A percentile compares a stretch with the other conserved stretches of the same genome.
phyloP scores from a whole-genome alignment of 495 filamentous ascomycete species.

The Penicillium manginii region DNA sequence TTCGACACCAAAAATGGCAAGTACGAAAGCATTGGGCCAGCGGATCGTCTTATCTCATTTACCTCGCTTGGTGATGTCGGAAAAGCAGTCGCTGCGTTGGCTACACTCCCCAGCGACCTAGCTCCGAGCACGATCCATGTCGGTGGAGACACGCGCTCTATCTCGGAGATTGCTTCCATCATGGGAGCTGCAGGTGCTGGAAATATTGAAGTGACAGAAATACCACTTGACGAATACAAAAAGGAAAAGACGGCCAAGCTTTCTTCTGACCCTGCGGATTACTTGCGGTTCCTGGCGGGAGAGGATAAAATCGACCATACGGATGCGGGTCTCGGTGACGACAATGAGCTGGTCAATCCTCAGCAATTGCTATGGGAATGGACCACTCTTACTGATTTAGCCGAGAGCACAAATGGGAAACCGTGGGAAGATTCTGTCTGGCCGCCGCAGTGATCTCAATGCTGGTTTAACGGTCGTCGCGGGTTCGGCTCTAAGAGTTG shows the following conservation, averaged over 20 bases:
- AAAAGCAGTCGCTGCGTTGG: conserved; percentile 22
- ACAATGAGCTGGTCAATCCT: conserved; percentile 19
- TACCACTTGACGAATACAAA: conserved; percentile 8
- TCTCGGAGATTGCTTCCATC: conserved; percentile 24
- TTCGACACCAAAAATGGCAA: conserved; percentile 27
- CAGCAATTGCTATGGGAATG: conserved; percentile 24
- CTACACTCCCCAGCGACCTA: conserved; percentile 7
- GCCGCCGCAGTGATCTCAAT: conserved; percentile 14
- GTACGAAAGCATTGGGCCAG: conserved; percentile 27
- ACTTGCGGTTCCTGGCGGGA: conserved; percentile 32
- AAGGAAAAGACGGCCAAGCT: conserved; percentile 10
- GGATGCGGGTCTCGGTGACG: conserved; percentile 15
- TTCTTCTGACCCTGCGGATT: conserved; percentile 24
- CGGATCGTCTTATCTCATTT: conserved; percentile 24
- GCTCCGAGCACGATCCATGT: conserved; percentile 28
- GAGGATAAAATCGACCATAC: conserved; percentile 29
- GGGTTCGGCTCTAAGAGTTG: too few species aligned
- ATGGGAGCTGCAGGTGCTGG: conserved; percentile 28
- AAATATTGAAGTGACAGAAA: conserved; percentile 21
- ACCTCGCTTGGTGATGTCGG: conserved; percentile 27
- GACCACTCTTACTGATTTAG: conserved; percentile 25
- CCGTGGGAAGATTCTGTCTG: conserved; percentile 28
- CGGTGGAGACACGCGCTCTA: conserved; percentile 24
- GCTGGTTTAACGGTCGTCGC: background rate
- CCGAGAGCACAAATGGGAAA: conserved; percentile 15